These are phyloP conservation scores for Flaveria floridana DNA, from an alignment of 140 eudicot genomes.

Conservation along the genomic window DNA sequence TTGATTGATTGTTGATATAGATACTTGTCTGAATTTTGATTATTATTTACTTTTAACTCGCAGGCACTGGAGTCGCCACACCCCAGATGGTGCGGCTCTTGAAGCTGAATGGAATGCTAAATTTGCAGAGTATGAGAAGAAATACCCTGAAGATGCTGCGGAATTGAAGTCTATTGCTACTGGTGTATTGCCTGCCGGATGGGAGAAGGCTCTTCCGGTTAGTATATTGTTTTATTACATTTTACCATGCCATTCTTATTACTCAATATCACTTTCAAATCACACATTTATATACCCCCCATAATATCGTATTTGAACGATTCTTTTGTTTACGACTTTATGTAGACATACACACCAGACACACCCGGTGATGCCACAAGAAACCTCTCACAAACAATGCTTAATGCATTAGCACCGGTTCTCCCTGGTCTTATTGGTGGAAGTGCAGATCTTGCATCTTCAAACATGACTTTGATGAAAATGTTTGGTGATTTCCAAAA, in stretches of 20 bases:
- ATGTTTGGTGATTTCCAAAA: slow-evolving; percentile 91
- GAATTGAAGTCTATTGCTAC: slow-evolving; percentile 67
- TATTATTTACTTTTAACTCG: slow-evolving; percentile 14
- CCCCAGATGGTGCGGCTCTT: slow-evolving; percentile 72
- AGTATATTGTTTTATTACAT: slow-evolving; percentile 32
- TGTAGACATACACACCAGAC: slow-evolving; percentile 87
- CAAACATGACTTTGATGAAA: slow-evolving; percentile 92
- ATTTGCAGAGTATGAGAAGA: slow-evolving; percentile 82
- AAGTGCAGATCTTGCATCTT: slow-evolving; percentile 95
- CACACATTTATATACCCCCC: neutral
- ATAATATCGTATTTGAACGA: neutral
- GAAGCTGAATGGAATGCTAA: slow-evolving; percentile 95
- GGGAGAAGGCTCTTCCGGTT: slow-evolving; percentile 97
- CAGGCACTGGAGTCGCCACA: slow-evolving; percentile 72
- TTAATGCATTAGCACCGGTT: slow-evolving; percentile 78
- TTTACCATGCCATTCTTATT: no score
- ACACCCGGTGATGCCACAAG: slow-evolving; percentile 86
- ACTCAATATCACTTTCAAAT: neutral
- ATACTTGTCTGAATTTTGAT: slow-evolving; percentile 3
- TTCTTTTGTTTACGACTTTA: neutral
- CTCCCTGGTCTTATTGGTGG: slow-evolving; percentile 93
- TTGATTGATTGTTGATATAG: neutral
- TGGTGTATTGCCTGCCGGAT: slow-evolving; percentile 75
- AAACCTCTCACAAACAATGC: slow-evolving; percentile 70
- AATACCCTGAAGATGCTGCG: slow-evolving; percentile 82